Conservation (phyloP, 1,284 basidiomycete species). For the Cryptococcus sp. region DNA sequence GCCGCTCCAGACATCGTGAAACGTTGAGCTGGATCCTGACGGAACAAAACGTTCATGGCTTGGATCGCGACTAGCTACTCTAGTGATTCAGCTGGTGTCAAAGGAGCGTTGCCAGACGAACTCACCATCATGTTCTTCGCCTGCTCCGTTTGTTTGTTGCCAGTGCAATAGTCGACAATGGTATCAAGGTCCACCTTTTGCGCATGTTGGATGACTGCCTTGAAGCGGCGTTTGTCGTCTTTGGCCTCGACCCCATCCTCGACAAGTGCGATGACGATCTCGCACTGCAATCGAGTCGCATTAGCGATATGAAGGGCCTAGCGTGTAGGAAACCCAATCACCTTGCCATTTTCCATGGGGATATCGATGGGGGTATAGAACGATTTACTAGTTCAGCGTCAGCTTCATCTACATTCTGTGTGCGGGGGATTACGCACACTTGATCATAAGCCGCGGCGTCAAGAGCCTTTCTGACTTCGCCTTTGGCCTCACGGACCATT, state of each 20-base stretch:
- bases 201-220: constrained; percentile 41
- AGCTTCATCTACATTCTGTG: constrained; percentile 6
- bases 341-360: constrained; percentile 28
- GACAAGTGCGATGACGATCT: constrained; percentile 42
- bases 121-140: constrained; percentile 38
- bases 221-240: constrained; percentile 45
- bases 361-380: constrained; percentile 42
- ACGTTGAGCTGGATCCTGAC: constrained; percentile 39
- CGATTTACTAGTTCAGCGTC: constrained; percentile 36
- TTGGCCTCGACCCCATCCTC: constrained; percentile 39
- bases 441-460: constrained; percentile 41
- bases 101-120: background rate
- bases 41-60: constrained; percentile 48
- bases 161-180: constrained; percentile 42
- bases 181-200: constrained; percentile 41
- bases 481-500: constrained; percentile 22
- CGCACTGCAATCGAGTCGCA: constrained; percentile 22
- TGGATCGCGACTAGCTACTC: constrained; percentile 43
- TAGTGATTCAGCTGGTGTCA: background rate
- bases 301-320: background rate
- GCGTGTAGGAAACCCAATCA: constrained; percentile 6
- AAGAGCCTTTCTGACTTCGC: constrained; percentile 43
- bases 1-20: constrained; percentile 49
- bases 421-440: constrained; percentile 23
- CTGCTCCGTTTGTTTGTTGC: constrained; percentile 38